Evolutionary conservation across 139 green algal genomes (phyloP).

Genomic region (Auxenochlorella pyrenoidosa): DNA sequence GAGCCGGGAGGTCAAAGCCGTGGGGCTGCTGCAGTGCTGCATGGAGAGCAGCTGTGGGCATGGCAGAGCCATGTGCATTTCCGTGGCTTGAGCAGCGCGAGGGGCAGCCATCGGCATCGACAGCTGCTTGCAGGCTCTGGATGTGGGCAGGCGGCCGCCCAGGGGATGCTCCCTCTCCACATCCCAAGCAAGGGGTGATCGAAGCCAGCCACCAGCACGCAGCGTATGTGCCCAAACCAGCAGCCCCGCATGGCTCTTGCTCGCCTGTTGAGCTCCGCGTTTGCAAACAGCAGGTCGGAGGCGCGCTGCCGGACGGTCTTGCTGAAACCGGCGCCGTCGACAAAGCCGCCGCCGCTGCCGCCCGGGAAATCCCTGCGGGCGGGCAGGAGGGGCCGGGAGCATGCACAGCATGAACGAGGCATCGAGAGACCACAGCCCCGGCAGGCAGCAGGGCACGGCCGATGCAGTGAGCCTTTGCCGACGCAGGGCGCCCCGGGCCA

Average conservation of each 20-base stretch:
- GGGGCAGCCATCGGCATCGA: background rate
- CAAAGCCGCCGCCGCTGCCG: constrained; percentile 53
- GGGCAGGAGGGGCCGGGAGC: constrained; percentile 3
- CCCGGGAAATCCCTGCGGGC: constrained; percentile 54
- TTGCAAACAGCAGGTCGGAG: constrained; percentile 50
- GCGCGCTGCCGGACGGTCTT: constrained; percentile 60
- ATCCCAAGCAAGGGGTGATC: no score
- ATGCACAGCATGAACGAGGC: background rate
- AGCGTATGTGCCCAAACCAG: background rate
- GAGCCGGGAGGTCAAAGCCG: background rate
- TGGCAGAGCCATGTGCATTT: no score
- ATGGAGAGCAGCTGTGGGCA: background rate
- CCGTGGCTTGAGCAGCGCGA: background rate
- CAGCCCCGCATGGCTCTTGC: background rate
- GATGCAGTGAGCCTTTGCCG: no score
- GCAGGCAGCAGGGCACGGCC: background rate
- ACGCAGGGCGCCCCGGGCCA: no score
- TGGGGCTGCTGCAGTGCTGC: background rate
- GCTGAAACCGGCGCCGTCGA: constrained; percentile 54
- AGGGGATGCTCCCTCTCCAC: no score
- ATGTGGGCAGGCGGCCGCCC: no score
- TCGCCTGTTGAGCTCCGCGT: constrained; percentile 52
- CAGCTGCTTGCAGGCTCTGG: background rate
- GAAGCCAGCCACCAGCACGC: no score
- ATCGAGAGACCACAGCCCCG: background rate